Conservation (phyloP, 768 basidiomycete genomes). For the Lactarius hengduanensis region DNA sequence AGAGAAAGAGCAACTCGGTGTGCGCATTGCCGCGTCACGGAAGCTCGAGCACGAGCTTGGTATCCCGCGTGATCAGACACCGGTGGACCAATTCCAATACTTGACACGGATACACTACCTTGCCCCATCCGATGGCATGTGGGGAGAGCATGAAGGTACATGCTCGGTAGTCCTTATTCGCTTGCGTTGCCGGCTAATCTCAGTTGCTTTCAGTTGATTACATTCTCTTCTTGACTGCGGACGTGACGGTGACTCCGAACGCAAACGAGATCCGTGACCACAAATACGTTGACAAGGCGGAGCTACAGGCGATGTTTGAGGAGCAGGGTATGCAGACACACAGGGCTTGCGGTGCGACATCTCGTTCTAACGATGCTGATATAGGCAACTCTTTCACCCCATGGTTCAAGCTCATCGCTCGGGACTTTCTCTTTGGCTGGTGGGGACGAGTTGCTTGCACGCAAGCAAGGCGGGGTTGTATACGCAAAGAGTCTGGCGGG, state of each 20-base stretch:
- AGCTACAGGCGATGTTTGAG: constrained; percentile 89
- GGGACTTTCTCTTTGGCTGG: constrained; percentile 97
- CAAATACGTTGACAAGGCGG: constrained; percentile 88
- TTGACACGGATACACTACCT: constrained; percentile 96
- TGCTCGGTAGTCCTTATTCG: constrained; percentile 9
- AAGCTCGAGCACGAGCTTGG: constrained; percentile 98
- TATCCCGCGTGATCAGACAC: constrained; percentile 75
- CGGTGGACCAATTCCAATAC: constrained; percentile 86
- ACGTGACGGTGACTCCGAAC: constrained; percentile 82
- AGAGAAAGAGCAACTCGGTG: constrained; percentile 76
- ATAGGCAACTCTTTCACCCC: constrained; percentile 90
- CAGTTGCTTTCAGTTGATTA: constrained; percentile 76
- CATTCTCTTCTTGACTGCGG: constrained; percentile 89
- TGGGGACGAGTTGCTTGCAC: constrained; percentile 89
- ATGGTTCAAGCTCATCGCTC: constrained; percentile 98
- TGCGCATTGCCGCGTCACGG: constrained; percentile 85
- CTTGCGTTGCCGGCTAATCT: constrained; percentile 2
- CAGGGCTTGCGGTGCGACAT: not conserved
- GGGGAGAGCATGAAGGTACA: constrained; percentile 98
- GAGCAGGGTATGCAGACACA: constrained; percentile 53
- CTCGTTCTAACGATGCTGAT: constrained; percentile 8
- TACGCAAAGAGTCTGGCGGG: constrained; percentile 62
- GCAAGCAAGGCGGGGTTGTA: constrained; percentile 58
- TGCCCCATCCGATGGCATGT: constrained; percentile 86
- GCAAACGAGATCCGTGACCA: constrained; percentile 87